Conservation (phyloP, 140 eudicot genomes). For the Cichorium intybus region DNA sequence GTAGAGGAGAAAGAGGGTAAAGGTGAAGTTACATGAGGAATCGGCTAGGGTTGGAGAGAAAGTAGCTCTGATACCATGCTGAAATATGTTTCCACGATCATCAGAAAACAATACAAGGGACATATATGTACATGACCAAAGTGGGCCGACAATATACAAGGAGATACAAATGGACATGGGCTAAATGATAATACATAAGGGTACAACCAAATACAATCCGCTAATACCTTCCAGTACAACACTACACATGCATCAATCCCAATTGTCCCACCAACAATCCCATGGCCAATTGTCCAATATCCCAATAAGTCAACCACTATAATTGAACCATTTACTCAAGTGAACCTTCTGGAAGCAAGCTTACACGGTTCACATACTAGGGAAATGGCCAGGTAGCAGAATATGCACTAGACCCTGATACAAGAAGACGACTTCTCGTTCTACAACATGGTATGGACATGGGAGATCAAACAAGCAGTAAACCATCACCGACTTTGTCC, state of each 20-base stretch:
- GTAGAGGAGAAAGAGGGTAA: too few relatives aligned
- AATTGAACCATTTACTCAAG: constrained; percentile 51
- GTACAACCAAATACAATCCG: too few relatives aligned
- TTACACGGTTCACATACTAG: constrained; percentile 90
- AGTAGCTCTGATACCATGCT: too few relatives aligned
- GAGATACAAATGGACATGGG: too few relatives aligned
- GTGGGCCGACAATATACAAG: too few relatives aligned
- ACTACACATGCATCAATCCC: constrained; percentile 43
- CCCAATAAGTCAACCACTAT: constrained; percentile 48
- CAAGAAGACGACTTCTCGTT: constrained; percentile 89
- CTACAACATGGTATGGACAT: constrained; percentile 93
- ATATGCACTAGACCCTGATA: constrained; percentile 94
- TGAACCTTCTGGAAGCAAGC: constrained; percentile 55
- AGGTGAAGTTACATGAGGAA: too few relatives aligned
- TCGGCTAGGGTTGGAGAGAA: too few relatives aligned
- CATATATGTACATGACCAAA: too few relatives aligned
- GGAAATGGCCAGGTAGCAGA: constrained; percentile 98
- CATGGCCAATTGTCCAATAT: constrained; percentile 44
- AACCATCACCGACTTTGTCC: too few relatives aligned
- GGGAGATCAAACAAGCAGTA: constrained; percentile 54
- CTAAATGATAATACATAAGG: too few relatives aligned
- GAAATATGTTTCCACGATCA: too few relatives aligned
- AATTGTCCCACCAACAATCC: constrained; percentile 38
- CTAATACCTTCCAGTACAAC: constrained; percentile 46
- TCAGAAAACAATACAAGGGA: too few relatives aligned